phyloP scores from a whole-genome alignment of 208 protist genomes.

The Strigomonas culicis region DNA sequence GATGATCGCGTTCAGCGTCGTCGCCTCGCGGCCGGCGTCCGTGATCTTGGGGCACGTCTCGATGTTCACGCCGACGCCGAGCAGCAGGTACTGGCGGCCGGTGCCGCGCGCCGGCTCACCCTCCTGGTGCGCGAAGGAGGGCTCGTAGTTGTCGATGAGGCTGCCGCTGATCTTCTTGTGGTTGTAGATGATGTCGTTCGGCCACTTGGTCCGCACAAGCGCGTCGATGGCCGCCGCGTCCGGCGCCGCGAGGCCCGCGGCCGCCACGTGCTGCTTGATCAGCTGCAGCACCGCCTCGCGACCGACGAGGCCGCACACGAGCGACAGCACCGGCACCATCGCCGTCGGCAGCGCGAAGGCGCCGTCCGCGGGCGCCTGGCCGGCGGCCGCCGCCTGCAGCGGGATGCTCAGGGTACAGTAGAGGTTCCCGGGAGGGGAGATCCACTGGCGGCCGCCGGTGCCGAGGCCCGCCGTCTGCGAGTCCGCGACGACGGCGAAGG shows the following conservation, averaged over 20 bases:
- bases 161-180: slow-evolving; percentile 64
- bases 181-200: slow-evolving; percentile 68
- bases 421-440: slow-evolving; percentile 69
- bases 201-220: slow-evolving; percentile 60
- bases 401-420: slow-evolving; percentile 70
- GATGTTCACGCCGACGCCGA: slow-evolving; percentile 77
- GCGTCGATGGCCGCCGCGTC: background rate
- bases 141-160: slow-evolving; percentile 37
- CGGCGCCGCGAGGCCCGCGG: slow-evolving; percentile 1
- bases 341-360: slow-evolving; percentile 4
- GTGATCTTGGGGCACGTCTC: slow-evolving; percentile 33
- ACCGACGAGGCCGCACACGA: slow-evolving; percentile 48
- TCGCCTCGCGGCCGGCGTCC: slow-evolving; percentile 40
- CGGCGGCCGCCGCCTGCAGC: slow-evolving; percentile 22
- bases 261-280: slow-evolving; percentile 17
- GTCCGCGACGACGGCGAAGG: slow-evolving; percentile 51
- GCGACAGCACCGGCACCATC: slow-evolving; percentile 51
- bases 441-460: slow-evolving; percentile 53
- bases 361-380: slow-evolving; percentile 46
- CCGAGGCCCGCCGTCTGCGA: slow-evolving; percentile 48
- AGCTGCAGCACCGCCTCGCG: slow-evolving; percentile 34
- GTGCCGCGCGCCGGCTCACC: background rate
- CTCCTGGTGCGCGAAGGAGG: background rate
- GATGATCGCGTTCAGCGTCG: slow-evolving; percentile 30
- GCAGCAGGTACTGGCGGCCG: slow-evolving; percentile 21